phyloP scores from a whole-genome alignment of 352 stramenopile genomes.

The Hyphochytrium catenoides region DNA sequence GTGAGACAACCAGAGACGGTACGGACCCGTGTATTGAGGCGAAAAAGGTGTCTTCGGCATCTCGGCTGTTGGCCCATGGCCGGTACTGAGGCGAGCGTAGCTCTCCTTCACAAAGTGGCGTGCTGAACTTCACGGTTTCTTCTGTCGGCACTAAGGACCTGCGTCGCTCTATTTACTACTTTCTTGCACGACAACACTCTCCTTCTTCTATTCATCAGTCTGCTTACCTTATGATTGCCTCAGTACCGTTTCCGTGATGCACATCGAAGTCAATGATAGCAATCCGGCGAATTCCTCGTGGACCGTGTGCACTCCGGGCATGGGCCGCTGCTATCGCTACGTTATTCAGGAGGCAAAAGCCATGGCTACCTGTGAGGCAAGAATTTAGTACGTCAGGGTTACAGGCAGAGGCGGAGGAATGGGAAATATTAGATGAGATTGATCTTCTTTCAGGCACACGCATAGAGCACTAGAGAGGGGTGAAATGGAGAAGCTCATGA shows the following conservation, averaged over 20 bases:
- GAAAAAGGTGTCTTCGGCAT: constrained; percentile 88
- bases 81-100: constrained; percentile 69
- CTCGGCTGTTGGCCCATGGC: constrained; percentile 81
- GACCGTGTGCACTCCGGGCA: constrained; percentile 71
- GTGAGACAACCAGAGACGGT: too few relatives aligned
- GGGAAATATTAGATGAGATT: too few relatives aligned
- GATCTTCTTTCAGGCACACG: too few relatives aligned
- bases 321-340: constrained; percentile 89
- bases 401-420: too few relatives aligned
- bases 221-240: too few relatives aligned
- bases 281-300: constrained; percentile 67
- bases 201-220: too few relatives aligned
- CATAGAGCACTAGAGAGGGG: neutral
- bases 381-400: too few relatives aligned
- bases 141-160: constrained; percentile 65
- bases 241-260: constrained; percentile 93
- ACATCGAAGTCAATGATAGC: constrained; percentile 97
- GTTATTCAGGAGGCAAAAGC: constrained; percentile 97
- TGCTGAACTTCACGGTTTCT: constrained; percentile 48
- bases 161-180: constrained; percentile 80
- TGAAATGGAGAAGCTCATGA: constrained; percentile 14
- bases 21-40: constrained; percentile 38
- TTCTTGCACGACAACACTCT: too few relatives aligned
- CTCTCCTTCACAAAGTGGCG: constrained; percentile 64
- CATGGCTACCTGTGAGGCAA: constrained; percentile 44